phyloP scores from a whole-genome alignment of 2,329 filamentous ascomycete species.

The Ceratocystis alfenasii region DNA sequence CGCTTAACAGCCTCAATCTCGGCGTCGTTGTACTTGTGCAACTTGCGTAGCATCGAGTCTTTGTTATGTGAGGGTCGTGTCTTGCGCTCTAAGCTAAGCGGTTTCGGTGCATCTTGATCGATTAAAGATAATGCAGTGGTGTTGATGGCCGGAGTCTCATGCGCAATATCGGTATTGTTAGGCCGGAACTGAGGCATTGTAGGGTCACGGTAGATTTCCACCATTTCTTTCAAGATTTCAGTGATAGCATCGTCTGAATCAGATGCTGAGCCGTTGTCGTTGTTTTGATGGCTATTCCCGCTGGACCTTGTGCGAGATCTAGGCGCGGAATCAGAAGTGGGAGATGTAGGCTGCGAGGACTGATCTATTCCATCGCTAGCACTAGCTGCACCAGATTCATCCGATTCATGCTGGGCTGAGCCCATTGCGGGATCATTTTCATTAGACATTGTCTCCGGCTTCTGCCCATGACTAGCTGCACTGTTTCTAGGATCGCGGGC shows the following conservation, averaged over 20 bases:
- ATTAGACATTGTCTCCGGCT: neutral
- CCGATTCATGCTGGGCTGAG: neutral
- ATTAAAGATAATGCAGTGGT: neutral
- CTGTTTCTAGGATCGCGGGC: neutral
- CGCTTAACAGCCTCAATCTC: constrained; percentile 57
- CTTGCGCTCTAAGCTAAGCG: neutral
- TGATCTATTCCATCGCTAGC: neutral
- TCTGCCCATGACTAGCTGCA: neutral
- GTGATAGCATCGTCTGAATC: neutral
- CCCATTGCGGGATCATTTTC: neutral
- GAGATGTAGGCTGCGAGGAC: neutral
- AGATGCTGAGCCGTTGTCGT: neutral
- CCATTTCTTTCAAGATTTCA: neutral
- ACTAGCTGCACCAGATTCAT: neutral
- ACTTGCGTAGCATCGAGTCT: constrained; percentile 33
- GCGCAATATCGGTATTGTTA: constrained; percentile 32
- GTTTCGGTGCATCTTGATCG: neutral
- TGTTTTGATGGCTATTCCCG: neutral
- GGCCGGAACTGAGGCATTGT: constrained; percentile 59
- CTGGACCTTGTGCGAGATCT: neutral
- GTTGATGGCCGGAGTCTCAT: constrained; percentile 3
- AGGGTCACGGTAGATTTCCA: constrained; percentile 38
- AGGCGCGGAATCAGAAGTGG: neutral
- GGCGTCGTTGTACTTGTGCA: constrained; percentile 48
- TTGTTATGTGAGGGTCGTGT: neutral